These are phyloP conservation scores for Jamesozyma piceae DNA, from an alignment of 805 yeast genomes.

Conservation along the genomic window DNA sequence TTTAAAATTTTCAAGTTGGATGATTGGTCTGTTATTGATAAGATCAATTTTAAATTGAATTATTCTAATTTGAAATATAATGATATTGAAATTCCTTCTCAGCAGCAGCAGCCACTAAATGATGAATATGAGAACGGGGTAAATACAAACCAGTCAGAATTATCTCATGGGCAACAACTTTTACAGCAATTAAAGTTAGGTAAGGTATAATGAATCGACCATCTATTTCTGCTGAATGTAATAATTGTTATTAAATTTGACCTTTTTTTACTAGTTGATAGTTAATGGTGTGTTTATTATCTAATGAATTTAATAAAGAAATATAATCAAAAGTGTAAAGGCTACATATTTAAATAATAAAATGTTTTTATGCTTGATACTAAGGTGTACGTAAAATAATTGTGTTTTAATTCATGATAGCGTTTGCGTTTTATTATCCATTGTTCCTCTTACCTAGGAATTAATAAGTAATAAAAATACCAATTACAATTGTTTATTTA, in stretches of 20 bases:
- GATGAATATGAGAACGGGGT: not conserved
- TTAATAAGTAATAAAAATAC: not conserved
- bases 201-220: conserved; percentile 2
- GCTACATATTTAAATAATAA: not conserved
- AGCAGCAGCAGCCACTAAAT: not conserved
- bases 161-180: conserved; percentile 25
- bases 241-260: too few relatives aligned
- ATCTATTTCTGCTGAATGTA: not conserved
- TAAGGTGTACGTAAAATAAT: not conserved
- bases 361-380: not conserved
- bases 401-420: conserved; percentile 1
- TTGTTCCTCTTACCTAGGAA: not conserved
- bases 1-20: conserved; percentile 36
- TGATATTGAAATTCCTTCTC: not conserved
- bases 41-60: conserved; percentile 34
- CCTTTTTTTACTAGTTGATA: not conserved
- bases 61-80: conserved; percentile 18
- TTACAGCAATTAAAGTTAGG: conserved; percentile 25
- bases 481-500: not conserved
- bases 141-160: not conserved
- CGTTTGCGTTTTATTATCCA: not conserved
- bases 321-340: not conserved
- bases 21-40: conserved; percentile 37
- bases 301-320: too few relatives aligned
- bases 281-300: too few relatives aligned